These are phyloP conservation scores for Fusarium sp. DNA, from an alignment of 2,329 filamentous ascomycete species.

Conservation along the genomic window DNA sequence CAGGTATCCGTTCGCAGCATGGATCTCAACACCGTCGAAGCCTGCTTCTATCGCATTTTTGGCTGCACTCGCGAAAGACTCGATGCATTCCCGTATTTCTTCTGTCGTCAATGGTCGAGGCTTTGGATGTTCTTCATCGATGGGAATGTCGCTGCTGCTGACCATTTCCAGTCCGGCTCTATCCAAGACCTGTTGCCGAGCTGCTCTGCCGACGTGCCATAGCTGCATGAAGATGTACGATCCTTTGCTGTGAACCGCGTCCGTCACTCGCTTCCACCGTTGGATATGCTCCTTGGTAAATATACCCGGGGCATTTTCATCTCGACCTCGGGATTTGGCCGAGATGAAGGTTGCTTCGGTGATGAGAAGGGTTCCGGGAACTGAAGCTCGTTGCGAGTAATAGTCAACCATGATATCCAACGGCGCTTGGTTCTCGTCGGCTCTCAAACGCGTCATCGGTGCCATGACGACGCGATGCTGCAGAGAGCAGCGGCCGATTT, in stretches of 20 bases:
- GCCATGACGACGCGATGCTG: constrained; percentile 31
- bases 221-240: constrained; percentile 31
- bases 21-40: constrained; percentile 24
- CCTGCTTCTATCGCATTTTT: constrained; percentile 10
- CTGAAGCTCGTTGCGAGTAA: constrained; percentile 28
- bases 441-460: constrained; percentile 23
- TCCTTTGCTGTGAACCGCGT: constrained; percentile 14
- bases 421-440: constrained; percentile 17
- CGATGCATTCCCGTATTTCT: constrained; percentile 15
- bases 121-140: not conserved
- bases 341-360: constrained; percentile 28
- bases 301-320: constrained; percentile 19
- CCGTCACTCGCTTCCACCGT: constrained; percentile 9
- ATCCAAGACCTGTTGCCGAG: constrained; percentile 1
- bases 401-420: constrained; percentile 25
- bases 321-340: constrained; percentile 1
- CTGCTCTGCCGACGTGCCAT: constrained; percentile 28
- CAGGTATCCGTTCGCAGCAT: constrained; percentile 30
- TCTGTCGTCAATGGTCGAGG: constrained; percentile 10
- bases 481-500: constrained; percentile 17
- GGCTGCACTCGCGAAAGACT: constrained; percentile 17
- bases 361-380: constrained; percentile 31
- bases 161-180: constrained; percentile 16
- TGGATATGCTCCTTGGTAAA: constrained; percentile 12
- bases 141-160: constrained; percentile 25